Conservation (phyloP, 805 yeast species). For the Yarrowia sp. region DNA sequence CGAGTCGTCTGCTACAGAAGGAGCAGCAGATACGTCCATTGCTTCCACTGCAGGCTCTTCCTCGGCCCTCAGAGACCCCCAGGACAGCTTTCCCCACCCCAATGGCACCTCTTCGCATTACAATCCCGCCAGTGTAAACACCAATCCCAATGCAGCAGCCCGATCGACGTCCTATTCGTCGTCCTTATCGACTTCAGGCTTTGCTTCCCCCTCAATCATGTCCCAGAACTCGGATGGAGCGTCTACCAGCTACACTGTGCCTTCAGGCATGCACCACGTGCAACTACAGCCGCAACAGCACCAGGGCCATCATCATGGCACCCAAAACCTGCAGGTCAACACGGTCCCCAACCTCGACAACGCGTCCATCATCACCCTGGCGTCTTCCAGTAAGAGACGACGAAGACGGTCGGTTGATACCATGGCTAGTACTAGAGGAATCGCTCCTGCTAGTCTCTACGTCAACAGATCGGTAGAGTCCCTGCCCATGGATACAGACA, state of each 20-base stretch:
- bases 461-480: constrained; percentile 43
- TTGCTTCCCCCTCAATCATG: constrained; percentile 21
- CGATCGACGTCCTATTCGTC: constrained; percentile 27
- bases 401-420: constrained; percentile 51
- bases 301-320: constrained; percentile 20
- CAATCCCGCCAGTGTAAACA: not conserved
- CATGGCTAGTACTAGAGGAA: constrained; percentile 51
- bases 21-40: not conserved
- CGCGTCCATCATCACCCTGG: constrained; percentile 52
- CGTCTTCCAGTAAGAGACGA: constrained; percentile 49
- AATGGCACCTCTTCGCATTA: not conserved
- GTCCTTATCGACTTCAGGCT: constrained; percentile 15
- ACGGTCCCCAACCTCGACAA: constrained; percentile 44
- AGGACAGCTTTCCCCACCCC: no score
- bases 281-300: constrained; percentile 41
- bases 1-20: constrained; percentile 5
- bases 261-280: constrained; percentile 34
- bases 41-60: no score
- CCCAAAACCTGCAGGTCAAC: constrained; percentile 26
- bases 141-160: constrained; percentile 32
- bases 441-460: constrained; percentile 48
- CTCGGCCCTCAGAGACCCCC: no score
- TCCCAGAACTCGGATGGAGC: constrained; percentile 40
- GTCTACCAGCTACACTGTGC: constrained; percentile 41
- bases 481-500: constrained; percentile 38